phyloP scores from a whole-genome alignment of 2,329 filamentous ascomycete species.

The Diatrype stigma region DNA sequence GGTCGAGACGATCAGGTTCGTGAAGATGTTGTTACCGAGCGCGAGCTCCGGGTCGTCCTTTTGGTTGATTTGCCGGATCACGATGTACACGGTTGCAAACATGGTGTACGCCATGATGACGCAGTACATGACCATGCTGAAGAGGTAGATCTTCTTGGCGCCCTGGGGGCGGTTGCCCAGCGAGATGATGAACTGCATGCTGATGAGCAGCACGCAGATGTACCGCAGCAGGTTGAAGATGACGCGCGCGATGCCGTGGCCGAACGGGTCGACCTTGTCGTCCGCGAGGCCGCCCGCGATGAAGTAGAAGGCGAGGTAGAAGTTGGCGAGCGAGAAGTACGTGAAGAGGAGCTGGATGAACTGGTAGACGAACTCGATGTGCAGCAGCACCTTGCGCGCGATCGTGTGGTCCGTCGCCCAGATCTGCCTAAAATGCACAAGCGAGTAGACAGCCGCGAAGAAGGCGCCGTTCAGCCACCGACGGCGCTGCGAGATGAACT shows the following conservation, averaged over 20 bases:
- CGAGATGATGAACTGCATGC: conserved; percentile 91
- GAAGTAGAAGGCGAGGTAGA: conserved; percentile 98
- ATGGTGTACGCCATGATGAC: conserved; percentile 96
- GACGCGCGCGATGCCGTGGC: conserved; percentile 75
- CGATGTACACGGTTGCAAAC: conserved; percentile 85
- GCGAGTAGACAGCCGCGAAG: conserved; percentile 95
- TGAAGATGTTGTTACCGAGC: conserved; percentile 86
- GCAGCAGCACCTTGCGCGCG: conserved; percentile 81
- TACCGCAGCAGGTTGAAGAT: conserved; percentile 88
- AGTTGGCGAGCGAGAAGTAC: conserved; percentile 97
- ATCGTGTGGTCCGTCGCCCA: conserved; percentile 91
- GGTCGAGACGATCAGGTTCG: conserved; percentile 89
- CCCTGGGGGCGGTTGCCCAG: conserved; percentile 96
- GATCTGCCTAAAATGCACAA: conserved; percentile 91
- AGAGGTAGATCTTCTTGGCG: conserved; percentile 83
- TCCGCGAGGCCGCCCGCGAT: conserved; percentile 87
- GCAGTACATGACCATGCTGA: conserved; percentile 82
- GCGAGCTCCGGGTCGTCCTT: conserved; percentile 48
- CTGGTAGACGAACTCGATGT: conserved; percentile 95
- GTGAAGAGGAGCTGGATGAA: conserved; percentile 91
- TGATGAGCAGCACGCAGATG: conserved; percentile 79
- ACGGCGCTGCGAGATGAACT: conserved; percentile 94
- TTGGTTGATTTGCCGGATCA: conserved; percentile 70
- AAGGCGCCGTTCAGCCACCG: conserved; percentile 98
- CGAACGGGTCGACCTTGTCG: conserved; percentile 79